Evolutionary conservation across 352 stramenopile species (phyloP), one percentile per base, ranked within the genome.

Genomic region (Plasmopara viticola): DNA sequence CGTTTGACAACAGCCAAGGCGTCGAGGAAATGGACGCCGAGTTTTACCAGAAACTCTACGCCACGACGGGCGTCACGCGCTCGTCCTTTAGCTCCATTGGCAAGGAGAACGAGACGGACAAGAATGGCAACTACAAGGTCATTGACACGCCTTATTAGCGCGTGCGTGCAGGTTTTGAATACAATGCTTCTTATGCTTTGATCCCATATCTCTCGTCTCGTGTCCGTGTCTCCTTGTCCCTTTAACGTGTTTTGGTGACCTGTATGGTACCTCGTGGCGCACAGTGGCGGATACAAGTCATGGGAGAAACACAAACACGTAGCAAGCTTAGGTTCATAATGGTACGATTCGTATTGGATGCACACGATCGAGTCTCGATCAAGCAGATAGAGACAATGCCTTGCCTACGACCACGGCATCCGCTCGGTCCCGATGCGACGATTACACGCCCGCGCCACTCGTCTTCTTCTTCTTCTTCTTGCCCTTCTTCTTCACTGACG

Each of bases 401-500:
- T n/a, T n/a, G n/a, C n/a, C n/a, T n/a, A n/a, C n/a, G n/a, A n/a
- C n/a, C n/a, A n/a, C n/a, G n/a, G n/a, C n/a, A n/a, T n/a, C n/a
- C n/a, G n/a, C n/a, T n/a, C n/a, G n/a, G n/a, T n/a, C n/a, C n/a
- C n/a, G n/a, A n/a, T n/a, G n/a, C 20, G 3, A 25, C 20, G 20
- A 25, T 25, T 25, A 25, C 20, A 25, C 20, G 1, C 20, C 20
- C 20, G 20, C 3, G 20, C 20, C 20, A 25, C 20, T 68, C 39
- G 69, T 62, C 60, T 73, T 71, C 68, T 85, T 86, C 70, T 94
- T 95, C 80, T 97, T 97, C 81, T 97, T 97, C 75, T 97, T 97
- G 61, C 86, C 95, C 75, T 97, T 98, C 84, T 98, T 98, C 66
- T 97, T 96, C 49, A 90, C 73, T 48, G 95, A 94, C 39, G 91